These are phyloP conservation scores for Neocatenulostroma microsporum DNA, from an alignment of 2,329 filamentous ascomycete genomes.

Conservation along the genomic window DNA sequence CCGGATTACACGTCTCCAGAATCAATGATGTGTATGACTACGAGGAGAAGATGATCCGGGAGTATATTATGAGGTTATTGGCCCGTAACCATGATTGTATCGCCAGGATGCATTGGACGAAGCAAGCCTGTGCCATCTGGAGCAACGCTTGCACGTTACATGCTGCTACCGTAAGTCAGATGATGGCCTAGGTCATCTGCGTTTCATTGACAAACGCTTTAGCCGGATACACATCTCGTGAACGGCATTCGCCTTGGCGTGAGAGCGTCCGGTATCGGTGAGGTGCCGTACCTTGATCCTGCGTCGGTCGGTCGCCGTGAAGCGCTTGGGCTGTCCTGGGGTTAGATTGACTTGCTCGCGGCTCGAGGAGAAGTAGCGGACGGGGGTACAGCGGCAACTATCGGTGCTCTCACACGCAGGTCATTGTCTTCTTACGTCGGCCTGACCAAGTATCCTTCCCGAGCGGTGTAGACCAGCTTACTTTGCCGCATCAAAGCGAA, in stretches of 20 bases:
- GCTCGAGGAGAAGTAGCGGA: no score
- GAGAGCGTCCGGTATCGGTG: conserved; percentile 4
- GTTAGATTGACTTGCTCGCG: no score
- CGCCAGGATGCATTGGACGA: conserved; percentile 7
- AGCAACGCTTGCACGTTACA: conserved; percentile 5
- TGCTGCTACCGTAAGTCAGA: conserved; percentile 2
- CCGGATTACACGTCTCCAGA: conserved; percentile 2
- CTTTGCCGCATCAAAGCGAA: no score
- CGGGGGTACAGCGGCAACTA: no score
- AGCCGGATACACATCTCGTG: conserved; percentile 6
- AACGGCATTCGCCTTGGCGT: conserved; percentile 2
- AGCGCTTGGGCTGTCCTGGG: conserved; percentile 3
- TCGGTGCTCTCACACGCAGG: no score
- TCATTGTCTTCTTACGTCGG: no score
- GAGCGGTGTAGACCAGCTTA: no score
- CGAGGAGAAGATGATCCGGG: conserved; percentile 6
- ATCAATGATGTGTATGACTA: conserved; percentile 6
- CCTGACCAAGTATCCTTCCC: no score
- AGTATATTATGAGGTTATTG: conserved; percentile 5
- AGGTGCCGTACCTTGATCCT: conserved; percentile 6
- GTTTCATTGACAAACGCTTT: not conserved
- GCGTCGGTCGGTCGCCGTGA: conserved; percentile 3
- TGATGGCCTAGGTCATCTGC: not conserved
- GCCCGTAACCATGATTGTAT: conserved; percentile 4
- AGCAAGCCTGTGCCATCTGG: conserved; percentile 7